phyloP scores from a whole-genome alignment of 306 rosid genomes.

The Calophaca sinica region DNA sequence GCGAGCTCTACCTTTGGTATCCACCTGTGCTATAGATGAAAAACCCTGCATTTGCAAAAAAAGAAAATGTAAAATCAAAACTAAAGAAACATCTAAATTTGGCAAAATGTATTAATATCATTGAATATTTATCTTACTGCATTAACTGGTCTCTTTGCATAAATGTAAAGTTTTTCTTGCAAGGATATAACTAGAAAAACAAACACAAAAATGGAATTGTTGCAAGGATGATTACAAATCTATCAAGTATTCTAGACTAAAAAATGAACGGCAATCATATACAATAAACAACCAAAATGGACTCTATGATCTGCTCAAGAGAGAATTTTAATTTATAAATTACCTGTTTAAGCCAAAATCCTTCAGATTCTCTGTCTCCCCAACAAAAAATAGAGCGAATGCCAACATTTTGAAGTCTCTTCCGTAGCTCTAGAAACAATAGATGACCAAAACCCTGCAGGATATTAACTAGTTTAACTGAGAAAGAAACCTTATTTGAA shows the following conservation, averaged over 20 bases:
- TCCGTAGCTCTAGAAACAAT: constrained; percentile 69
- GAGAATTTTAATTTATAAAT: constrained; percentile 17
- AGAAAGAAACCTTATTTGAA: constrained; percentile 32
- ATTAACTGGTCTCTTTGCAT: constrained; percentile 12
- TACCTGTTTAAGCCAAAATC: constrained; percentile 94
- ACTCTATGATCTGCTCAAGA: constrained; percentile 27
- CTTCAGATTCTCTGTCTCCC: constrained; percentile 97
- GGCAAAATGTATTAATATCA: constrained; percentile 4
- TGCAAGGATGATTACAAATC: neutral
- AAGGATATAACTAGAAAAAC: constrained; percentile 15
- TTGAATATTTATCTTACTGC: neutral
- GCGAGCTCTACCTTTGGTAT: constrained; percentile 69
- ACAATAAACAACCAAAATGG: constrained; percentile 18
- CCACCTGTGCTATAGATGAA: constrained; percentile 82
- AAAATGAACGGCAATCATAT: constrained; percentile 29
- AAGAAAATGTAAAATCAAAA: constrained; percentile 35
- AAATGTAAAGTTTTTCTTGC: constrained; percentile 17
- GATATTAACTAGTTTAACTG: constrained; percentile 37
- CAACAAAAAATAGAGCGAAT: constrained; percentile 80
- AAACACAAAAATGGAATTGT: constrained; percentile 2
- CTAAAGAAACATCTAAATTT: constrained; percentile 28
- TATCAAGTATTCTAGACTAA: constrained; percentile 21
- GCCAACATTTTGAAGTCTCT: constrained; percentile 84
- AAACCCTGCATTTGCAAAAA: constrained; percentile 64
- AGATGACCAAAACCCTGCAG: constrained; percentile 79